Evolutionary conservation across 2,329 filamentous ascomycete genomes (phyloP).

Genomic region (Cercospora sp.): DNA sequence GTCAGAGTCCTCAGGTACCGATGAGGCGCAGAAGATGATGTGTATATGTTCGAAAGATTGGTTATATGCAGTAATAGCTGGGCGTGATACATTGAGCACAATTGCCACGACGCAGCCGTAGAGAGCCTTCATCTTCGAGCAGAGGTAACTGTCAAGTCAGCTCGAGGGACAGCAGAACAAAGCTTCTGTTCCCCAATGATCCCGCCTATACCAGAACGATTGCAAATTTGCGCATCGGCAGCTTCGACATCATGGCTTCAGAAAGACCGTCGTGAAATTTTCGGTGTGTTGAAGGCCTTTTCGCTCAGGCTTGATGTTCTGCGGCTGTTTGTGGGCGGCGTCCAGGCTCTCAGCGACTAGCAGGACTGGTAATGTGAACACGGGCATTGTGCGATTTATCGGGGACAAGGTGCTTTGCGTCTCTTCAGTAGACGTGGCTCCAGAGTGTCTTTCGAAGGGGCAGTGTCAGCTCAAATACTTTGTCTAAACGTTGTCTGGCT

Average conservation of each 20-base stretch:
- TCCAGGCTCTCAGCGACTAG: background rate
- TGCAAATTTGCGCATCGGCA: background rate
- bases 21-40: background rate
- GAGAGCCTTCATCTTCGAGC: background rate
- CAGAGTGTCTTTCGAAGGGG: background rate
- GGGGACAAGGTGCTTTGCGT: background rate
- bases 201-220: background rate
- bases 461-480: background rate
- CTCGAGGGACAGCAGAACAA: background rate
- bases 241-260: background rate
- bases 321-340: background rate
- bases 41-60: background rate
- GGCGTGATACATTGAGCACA: background rate
- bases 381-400: background rate
- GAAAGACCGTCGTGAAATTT: background rate
- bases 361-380: background rate
- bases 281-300: background rate
- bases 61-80: background rate
- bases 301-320: background rate
- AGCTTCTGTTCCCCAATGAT: background rate
- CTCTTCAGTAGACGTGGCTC: background rate
- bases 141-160: background rate
- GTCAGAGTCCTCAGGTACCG: background rate
- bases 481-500: background rate
- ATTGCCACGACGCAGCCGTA: background rate